Conservation (phyloP, 345 rosid species). For the Murraya paniculata region DNA sequence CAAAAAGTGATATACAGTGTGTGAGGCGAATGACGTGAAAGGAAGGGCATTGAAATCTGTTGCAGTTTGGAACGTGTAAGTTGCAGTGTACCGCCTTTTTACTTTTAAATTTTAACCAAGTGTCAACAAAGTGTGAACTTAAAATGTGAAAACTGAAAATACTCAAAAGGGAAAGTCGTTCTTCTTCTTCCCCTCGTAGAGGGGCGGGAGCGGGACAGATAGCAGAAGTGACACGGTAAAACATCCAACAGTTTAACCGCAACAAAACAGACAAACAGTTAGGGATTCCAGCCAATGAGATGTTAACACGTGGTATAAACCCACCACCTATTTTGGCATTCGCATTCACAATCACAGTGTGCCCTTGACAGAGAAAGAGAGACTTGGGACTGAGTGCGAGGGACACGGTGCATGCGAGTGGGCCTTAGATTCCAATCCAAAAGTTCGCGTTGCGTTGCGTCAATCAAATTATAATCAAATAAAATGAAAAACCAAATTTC, state of each 20-base stretch:
- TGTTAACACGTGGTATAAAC: background rate
- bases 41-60: too few species aligned
- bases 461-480: slow-evolving; percentile 11
- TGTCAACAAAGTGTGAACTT: too few species aligned
- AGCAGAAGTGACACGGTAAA: background rate
- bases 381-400: background rate
- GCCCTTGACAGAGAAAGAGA: background rate
- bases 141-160: too few species aligned
- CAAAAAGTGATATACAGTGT: too few species aligned
- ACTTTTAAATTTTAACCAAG: too few species aligned
- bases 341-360: background rate
- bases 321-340: background rate
- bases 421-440: slow-evolving; percentile 20
- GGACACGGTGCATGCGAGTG: slow-evolving; percentile 9
- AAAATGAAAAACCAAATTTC: too few species aligned
- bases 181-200: too few species aligned
- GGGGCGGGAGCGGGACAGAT: too few species aligned
- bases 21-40: too few species aligned
- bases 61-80: too few species aligned
- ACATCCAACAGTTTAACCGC: background rate
- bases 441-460: background rate
- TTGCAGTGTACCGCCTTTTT: too few species aligned
- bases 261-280: slow-evolving; percentile 8
- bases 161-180: too few species aligned
- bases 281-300: background rate